phyloP scores from a whole-genome alignment of 2,329 filamentous ascomycete genomes.

The Fusarium secorum region DNA sequence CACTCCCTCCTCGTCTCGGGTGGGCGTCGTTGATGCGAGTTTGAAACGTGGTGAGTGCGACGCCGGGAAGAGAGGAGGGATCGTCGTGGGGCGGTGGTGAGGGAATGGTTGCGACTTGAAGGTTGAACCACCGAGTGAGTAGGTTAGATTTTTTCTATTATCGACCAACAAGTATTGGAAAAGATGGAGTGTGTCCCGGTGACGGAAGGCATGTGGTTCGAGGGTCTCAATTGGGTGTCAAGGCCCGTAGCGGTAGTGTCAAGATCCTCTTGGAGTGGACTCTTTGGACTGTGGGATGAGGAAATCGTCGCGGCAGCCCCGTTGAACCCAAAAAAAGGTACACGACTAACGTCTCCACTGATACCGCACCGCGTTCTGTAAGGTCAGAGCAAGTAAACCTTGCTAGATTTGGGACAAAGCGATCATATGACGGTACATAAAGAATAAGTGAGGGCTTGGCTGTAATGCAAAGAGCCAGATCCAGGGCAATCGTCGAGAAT shows the following conservation, averaged over 20 bases:
- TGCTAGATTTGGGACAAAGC: conserved; percentile 1
- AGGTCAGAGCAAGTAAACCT: background rate
- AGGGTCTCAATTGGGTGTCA: conserved; percentile 30
- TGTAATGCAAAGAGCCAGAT: conserved; percentile 13
- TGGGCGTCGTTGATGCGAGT: conserved; percentile 32
- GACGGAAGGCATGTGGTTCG: conserved; percentile 28
- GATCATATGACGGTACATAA: background rate
- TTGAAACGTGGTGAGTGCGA: conserved; percentile 36
- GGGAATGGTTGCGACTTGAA: conserved; percentile 48
- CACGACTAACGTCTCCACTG: conserved; percentile 26
- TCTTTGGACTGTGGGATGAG: conserved; percentile 19
- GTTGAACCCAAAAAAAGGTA: conserved; percentile 16
- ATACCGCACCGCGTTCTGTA: conserved; percentile 7
- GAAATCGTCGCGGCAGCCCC: conserved; percentile 28
- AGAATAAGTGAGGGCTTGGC: conserved; percentile 22
- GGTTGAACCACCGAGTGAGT: background rate
- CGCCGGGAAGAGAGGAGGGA: conserved; percentile 52
- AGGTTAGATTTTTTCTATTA: conserved; percentile 5
- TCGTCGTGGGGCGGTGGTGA: conserved; percentile 38
- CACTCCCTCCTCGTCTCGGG: conserved; percentile 50
- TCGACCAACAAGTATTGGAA: conserved; percentile 1
- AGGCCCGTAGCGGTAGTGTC: conserved; percentile 5
- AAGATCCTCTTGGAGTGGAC: conserved; percentile 13
- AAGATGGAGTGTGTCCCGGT: conserved; percentile 15
- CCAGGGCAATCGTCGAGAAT: background rate